Percentiles rank a stretch among this genome's conserved stretches.
These are phyloP conservation scores for Coprinopsis cinerea DNA, from an alignment of 768 basidiomycete species.

Conservation along the genomic window DNA sequence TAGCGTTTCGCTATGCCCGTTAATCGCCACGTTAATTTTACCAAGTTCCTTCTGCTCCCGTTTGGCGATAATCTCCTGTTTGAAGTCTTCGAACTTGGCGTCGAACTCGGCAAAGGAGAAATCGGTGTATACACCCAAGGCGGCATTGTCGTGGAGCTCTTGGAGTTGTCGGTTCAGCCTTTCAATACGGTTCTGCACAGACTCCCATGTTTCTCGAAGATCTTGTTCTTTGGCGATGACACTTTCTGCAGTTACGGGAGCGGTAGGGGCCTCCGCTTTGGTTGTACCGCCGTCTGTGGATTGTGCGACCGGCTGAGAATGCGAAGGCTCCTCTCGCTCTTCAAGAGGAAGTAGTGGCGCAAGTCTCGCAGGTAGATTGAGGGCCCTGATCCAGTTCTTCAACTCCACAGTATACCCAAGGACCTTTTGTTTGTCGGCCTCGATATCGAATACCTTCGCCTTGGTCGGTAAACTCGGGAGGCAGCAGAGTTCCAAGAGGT, in stretches of 20 bases:
- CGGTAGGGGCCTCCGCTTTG: too few relatives aligned
- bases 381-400: conserved; percentile 10
- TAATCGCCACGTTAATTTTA: not conserved
- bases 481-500: conserved; percentile 2
- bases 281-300: not conserved
- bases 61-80: not conserved
- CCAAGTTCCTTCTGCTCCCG: not conserved
- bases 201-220: too few relatives aligned
- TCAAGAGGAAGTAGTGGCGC: not conserved
- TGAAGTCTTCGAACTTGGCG: not conserved
- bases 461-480: conserved; percentile 10
- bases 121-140: not conserved
- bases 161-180: too few relatives aligned
- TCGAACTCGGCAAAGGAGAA: not conserved
- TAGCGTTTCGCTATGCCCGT: not conserved
- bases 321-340: not conserved
- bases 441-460: conserved; percentile 3
- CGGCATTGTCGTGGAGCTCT: too few relatives aligned
- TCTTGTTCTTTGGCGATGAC: too few relatives aligned
- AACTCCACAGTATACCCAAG: conserved; percentile 12
- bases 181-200: too few relatives aligned
- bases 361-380: conserved; percentile 9
- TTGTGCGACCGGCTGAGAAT: not conserved
- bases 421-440: conserved; percentile 10
- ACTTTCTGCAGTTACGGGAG: too few relatives aligned